These are phyloP conservation scores for Zygoascus biomembranicola DNA, from an alignment of 805 yeast species.

Conservation along the genomic window DNA sequence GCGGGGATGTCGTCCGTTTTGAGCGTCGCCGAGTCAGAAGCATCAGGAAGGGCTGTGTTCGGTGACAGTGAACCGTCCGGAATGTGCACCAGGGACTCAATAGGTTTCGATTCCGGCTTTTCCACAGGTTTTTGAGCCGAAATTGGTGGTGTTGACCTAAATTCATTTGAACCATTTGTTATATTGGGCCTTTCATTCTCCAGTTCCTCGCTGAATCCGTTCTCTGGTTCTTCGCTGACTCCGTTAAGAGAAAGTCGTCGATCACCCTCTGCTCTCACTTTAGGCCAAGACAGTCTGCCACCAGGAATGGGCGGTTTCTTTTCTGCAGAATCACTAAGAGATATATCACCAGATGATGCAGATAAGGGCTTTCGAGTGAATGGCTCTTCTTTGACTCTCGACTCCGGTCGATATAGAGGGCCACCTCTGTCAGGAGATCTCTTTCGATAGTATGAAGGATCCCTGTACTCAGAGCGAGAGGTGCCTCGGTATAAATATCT, in stretches of 20 bases:
- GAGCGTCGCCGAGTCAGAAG: too few relatives aligned
- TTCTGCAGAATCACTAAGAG: background rate
- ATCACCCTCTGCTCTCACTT: background rate
- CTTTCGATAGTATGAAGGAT: background rate
- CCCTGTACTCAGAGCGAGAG: background rate
- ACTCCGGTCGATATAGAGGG: background rate
- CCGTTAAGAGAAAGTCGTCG: background rate
- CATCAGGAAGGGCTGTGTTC: too few relatives aligned
- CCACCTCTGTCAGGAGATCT: background rate
- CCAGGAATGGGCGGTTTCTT: background rate
- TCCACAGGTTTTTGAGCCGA: too few relatives aligned
- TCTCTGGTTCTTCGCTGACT: background rate
- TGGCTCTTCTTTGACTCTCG: background rate
- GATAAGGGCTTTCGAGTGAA: background rate
- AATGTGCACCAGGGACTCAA: too few relatives aligned
- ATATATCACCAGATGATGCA: background rate
- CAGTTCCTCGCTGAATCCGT: background rate
- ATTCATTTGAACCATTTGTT: too few relatives aligned
- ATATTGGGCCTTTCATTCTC: too few relatives aligned
- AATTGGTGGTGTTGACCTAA: too few relatives aligned
- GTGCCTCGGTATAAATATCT: background rate
- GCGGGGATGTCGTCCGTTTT: too few relatives aligned
- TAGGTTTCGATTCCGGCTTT: too few relatives aligned
- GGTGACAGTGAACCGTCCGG: too few relatives aligned
- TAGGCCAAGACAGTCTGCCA: background rate